Conservation (phyloP, 2,329 filamentous ascomycete genomes). For the Phialocephala subalpina region DNA sequence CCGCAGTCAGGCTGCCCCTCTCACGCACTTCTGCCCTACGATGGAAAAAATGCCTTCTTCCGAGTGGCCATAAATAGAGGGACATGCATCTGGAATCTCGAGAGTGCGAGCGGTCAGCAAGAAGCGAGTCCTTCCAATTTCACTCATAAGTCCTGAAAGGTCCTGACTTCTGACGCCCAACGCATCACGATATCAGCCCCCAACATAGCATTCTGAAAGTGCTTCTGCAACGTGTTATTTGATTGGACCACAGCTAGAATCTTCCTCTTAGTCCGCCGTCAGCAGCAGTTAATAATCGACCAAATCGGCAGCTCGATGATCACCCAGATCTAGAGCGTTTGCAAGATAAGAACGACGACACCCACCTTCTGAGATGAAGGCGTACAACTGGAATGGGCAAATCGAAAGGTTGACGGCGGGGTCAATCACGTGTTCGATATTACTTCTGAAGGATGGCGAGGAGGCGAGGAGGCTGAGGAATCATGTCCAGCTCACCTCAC, state of each 20-base stretch:
- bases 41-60: background rate
- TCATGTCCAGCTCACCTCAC: background rate
- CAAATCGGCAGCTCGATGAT: background rate
- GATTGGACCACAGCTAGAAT: background rate
- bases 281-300: background rate
- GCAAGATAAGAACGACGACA: background rate
- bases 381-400: background rate
- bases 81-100: background rate
- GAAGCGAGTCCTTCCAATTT: conserved; percentile 8
- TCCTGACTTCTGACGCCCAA: conserved; percentile 12
- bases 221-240: conserved; percentile 4
- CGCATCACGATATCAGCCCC: background rate
- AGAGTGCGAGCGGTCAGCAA: conserved; percentile 1
- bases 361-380: background rate
- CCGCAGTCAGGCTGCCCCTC: conserved; percentile 25
- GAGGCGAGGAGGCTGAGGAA: background rate
- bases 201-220: conserved; percentile 1
- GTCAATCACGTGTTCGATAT: background rate
- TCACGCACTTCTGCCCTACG: conserved; percentile 28
- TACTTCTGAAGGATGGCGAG: background rate
- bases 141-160: conserved; percentile 8
- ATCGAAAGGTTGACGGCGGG: background rate
- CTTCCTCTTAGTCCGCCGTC: background rate
- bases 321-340: background rate
- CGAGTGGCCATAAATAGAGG: conserved; percentile 8